phyloP scores from a whole-genome alignment of 306 rosid species.

The Castanopsis chinensis region DNA sequence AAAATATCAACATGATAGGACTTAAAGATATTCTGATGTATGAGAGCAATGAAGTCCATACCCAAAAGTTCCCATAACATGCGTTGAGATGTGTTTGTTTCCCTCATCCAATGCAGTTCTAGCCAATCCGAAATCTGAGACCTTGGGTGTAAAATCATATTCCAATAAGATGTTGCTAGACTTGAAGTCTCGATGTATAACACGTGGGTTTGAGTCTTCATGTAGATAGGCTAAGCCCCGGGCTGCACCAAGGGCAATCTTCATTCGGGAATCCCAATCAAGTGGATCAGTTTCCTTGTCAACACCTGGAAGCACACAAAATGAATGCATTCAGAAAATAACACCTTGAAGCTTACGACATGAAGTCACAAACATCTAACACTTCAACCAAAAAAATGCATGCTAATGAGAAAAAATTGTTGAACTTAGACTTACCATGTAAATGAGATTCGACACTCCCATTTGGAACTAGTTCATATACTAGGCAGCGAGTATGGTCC shows the following conservation, averaged over 20 bases:
- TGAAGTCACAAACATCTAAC: not conserved
- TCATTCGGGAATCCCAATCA: slow-evolving; percentile 86
- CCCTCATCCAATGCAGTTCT: slow-evolving; percentile 88
- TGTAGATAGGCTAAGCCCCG: slow-evolving; percentile 91
- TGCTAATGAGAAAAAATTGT: slow-evolving; percentile 6
- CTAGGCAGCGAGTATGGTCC: slow-evolving; percentile 76
- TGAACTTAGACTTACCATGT: slow-evolving; percentile 57
- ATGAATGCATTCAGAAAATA: slow-evolving; percentile 12
- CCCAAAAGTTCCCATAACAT: slow-evolving; percentile 99
- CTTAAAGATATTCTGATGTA: not conserved
- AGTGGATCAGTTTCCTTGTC: slow-evolving; percentile 83
- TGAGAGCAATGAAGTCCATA: slow-evolving; percentile 18
- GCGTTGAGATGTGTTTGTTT: slow-evolving; percentile 90
- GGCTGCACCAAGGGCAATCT: slow-evolving; percentile 96
- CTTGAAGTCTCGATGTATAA: slow-evolving; percentile 93
- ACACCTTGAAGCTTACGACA: not conserved
- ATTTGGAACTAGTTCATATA: slow-evolving; percentile 92
- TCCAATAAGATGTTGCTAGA: slow-evolving; percentile 95
- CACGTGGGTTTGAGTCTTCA: slow-evolving; percentile 95
- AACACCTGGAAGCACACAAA: slow-evolving; percentile 47
- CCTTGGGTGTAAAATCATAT: slow-evolving; percentile 81
- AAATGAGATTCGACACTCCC: slow-evolving; percentile 96
- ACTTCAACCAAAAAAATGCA: not conserved
- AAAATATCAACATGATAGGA: slow-evolving; percentile 10
- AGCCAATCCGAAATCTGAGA: slow-evolving; percentile 97